Evolutionary conservation across 495 filamentous ascomycete species (phyloP), one percentile per base, ranked within the genome.

Genomic region (Penicillium cataractarum): DNA sequence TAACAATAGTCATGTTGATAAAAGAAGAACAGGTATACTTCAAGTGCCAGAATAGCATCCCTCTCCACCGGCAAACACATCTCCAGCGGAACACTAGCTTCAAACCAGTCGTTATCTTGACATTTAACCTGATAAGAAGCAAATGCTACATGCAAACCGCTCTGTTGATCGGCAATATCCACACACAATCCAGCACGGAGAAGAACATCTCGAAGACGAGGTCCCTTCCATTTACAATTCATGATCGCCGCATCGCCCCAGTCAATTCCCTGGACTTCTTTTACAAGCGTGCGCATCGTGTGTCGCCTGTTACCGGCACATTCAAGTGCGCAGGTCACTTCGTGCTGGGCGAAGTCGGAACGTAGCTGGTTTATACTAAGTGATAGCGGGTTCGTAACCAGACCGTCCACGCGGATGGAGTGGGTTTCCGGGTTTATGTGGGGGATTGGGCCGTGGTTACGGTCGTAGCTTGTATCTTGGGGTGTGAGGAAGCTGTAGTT

Each of bases 291-390:
- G 21, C 86, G 83, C 87, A 89, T 89, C 22, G 84, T 86, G 61
- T 87, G 85, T 2, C 87, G 82, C 6, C 86, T 74, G 63, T 89
- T 89, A 24, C 87, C 87, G 17, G 87, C 87, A 54, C 87, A 89
- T 73, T 87, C 83, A 0, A 89, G 75, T 19, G 84, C 82, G 59
- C 80, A 81, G 6, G 82, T 73, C 9, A 89, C 80, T 55, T 78
- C 73, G 53, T 87, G 78, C 56, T 87, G 86, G 10, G 69, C 69
- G 56, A 82, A 84, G 12, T 81, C 71, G 4, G 74, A 73, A 15
- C 65, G 67, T 6, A 86, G 75, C 19, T 84, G 67, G 35, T 68
- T 40, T 2, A 76, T 40, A 0, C 75, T 71, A 24, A 82, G 71
- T 15, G 63, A 55, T 6, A 82, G 61, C 2, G 64, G 59, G 9